Evolutionary conservation across 169 alveolate genomes (phyloP).

Genomic region (Plasmodium coatneyi): DNA sequence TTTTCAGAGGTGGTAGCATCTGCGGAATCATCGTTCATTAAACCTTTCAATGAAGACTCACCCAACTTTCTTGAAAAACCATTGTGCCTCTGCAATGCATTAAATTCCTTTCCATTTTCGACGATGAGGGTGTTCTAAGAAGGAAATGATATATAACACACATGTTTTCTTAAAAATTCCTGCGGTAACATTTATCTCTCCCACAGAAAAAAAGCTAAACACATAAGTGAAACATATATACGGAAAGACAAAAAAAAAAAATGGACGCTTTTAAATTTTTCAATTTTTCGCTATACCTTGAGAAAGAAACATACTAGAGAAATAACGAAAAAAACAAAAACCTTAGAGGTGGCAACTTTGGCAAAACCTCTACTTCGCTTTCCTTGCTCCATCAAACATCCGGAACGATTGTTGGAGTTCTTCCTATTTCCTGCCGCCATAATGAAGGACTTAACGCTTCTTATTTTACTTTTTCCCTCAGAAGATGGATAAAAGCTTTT

Average conservation of each 20-base stretch:
- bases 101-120: not conserved
- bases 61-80: not conserved
- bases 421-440: not conserved
- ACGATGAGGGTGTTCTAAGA: not conserved
- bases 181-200: not conserved
- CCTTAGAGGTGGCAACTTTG: not conserved
- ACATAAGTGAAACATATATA: not conserved
- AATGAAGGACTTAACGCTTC: not conserved
- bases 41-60: not conserved
- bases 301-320: not conserved
- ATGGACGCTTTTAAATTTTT: not conserved
- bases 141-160: not conserved
- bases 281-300: not conserved
- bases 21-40: not conserved
- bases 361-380: not conserved
- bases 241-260: not conserved
- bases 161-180: not conserved
- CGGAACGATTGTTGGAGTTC: not conserved
- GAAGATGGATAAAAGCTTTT: not conserved
- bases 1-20: not conserved
- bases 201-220: not conserved
- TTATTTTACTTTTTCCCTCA: too few species aligned
- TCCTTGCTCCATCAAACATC: not conserved
- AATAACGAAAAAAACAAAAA: not conserved
- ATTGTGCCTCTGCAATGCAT: not conserved